Evolutionary conservation across 352 stramenopile genomes (phyloP), one percentile per base, ranked within the genome.

Genomic region (Stephanocyclus meneghinianus): DNA sequence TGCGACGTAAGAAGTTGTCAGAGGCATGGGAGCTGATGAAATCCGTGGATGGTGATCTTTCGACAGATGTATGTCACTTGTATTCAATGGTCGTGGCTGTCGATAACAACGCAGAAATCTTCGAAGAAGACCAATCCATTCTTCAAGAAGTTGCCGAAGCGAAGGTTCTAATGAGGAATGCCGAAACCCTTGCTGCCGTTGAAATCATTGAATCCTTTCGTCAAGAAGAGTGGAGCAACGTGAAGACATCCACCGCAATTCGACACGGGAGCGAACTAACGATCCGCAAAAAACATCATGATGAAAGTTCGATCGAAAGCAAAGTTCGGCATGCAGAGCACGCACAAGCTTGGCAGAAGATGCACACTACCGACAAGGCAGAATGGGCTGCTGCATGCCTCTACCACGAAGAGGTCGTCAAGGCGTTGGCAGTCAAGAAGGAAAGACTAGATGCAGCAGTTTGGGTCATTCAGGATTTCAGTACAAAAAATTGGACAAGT

Each of bases 11-110:
- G 30, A 76, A 62, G n/a, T 67, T 76, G 29, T 66, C 66, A 7
- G 47, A 53, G 26, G 74, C 74, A 11, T 81, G 74, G 74, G 42
- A 61, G 35, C 32, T 76, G 40, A 81, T 81, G 74, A 56, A 81
- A 69, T 71, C 66, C 8, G 69, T 70, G 16, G 74, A 81, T 56
- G 30, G 48, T 35, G 50, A 66, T 18, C 8, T 76, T 18, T 81
- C 66, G 74, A 72, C 51, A 40, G 74, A 81, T 51, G 50, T 76
- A 1, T 81, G 74, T 51, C 40, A 66, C 18, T 44, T 81, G 7
- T 73, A 76, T 40, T 32, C 47, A 2, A 67, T 73, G 66, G 61
- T 77, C 35, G 35, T 67, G 16, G 59, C 59, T 26, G 66, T 75
- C 13, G 63, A 74, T 21, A 37, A 63, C 16, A 59, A 74, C 21